Percentiles rank a stretch among this genome's conserved stretches.
Evolutionary conservation across 2,329 filamentous ascomycete genomes (phyloP).

Genomic region (Chrysosphaeria jannelii): DNA sequence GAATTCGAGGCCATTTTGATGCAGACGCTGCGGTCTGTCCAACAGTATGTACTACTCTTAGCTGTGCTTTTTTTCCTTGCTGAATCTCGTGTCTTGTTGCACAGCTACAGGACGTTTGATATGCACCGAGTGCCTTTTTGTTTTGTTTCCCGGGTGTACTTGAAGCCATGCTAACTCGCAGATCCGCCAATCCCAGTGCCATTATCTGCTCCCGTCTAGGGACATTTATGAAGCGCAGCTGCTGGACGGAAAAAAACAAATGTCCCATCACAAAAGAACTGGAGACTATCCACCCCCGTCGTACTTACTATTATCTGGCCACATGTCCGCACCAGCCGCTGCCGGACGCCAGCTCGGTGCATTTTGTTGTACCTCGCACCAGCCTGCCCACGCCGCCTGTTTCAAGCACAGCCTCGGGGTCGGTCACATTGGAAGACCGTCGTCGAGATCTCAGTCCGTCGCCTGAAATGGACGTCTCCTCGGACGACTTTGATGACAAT

Average conservation of each 20-base stretch:
- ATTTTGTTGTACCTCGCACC: conserved; percentile 14
- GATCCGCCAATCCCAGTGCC: conserved; percentile 82
- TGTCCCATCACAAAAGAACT: conserved; percentile 85
- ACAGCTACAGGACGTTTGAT: too few relatives aligned
- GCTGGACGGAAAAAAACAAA: conserved; percentile 45
- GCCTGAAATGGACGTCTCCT: conserved; percentile 75
- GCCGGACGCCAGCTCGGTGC: conserved; percentile 24
- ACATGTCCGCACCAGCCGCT: conserved; percentile 63
- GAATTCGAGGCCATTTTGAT: conserved; percentile 62
- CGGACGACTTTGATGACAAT: conserved; percentile 40
- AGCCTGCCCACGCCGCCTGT: conserved; percentile 59
- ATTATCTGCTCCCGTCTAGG: conserved; percentile 83
- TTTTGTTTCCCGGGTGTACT: too few relatives aligned
- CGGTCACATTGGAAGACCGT: conserved; percentile 36
- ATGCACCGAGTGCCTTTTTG: too few relatives aligned
- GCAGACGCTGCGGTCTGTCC: conserved; percentile 49
- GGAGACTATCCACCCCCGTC: conserved; percentile 70
- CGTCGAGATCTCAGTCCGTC: conserved; percentile 54
- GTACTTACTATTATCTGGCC: conserved; percentile 88
- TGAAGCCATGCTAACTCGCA: too few relatives aligned
- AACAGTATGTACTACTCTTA: conserved; percentile 38
- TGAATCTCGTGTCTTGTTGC: conserved; percentile 2
- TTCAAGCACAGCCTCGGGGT: conserved; percentile 34
- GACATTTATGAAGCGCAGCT: conserved; percentile 63
- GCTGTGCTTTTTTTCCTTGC: conserved; percentile 1